Evolutionary conservation across 192 early-diverging fungal genomes (phyloP), one percentile per base, ranked within the genome.

Genomic region (Backusella tuberculispora): DNA sequence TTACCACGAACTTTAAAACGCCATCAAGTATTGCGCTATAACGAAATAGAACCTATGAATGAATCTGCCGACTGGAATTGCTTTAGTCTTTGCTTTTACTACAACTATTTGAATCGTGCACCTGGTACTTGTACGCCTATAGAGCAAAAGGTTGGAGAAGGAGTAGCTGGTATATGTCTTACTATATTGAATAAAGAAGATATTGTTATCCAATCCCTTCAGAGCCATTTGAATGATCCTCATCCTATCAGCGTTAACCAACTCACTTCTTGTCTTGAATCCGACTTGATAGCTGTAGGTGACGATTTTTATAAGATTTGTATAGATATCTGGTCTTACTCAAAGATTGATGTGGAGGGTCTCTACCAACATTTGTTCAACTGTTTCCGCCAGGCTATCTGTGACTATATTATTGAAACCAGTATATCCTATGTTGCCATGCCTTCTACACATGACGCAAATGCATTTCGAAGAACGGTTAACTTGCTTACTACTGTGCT

Each of bases 401-500:
- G 88, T 64, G 88, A 89, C 34, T 87, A 86, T 56, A 80, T 86
- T 21, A 80, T 88, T 48, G 88, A 89, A 74, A 69, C 73, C 0
- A 60, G 21, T n/a, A 60, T 60, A 60, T 60, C 53, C 1, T 60
- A 60, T 60, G 53, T 24, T 60, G 53, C 53, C 5, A 24, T 60
- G 53, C 53, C 53, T 8, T 60, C 53, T 26, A 60, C 53, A 60
- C 53, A 60, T 3, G 3, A 26, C 12, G 10, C 53, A 60, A 60
- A 60, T 60, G 53, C 21, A 24, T 60, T 60, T 24, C 53, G 53
- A 24, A 60, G 26, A 60, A 66, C 66, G 6, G 41, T 65, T 14
- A 53, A 37, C 6, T 2, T 69, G 6, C 45, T 69, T 2, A 47
- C 26, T 26, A 19, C 26, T 15, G 69, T 71, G 45, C 81, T 71